A percentile compares a stretch with the other conserved stretches of the same genome.
Evolutionary conservation across 257 asterid species (phyloP).

Genomic region (Nicotiana tabacum): DNA sequence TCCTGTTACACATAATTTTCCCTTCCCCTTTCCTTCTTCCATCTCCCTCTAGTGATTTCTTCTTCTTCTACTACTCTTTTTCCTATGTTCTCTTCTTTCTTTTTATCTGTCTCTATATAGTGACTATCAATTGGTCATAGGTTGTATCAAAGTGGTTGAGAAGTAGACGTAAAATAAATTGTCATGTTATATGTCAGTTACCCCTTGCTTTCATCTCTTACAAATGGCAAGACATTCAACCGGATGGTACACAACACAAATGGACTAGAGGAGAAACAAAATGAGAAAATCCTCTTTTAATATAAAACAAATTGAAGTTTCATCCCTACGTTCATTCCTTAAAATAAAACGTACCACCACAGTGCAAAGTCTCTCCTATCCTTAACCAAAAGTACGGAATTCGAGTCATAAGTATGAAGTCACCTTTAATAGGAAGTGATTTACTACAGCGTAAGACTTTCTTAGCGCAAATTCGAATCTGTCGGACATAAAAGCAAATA

Average conservation of each 20-base stretch:
- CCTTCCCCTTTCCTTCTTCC: conserved; percentile 7
- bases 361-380: too few species aligned
- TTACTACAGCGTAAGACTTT: too few species aligned
- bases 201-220: background rate
- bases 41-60: background rate
- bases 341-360: too few species aligned
- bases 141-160: background rate
- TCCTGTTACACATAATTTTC: conserved; percentile 26
- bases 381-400: too few species aligned
- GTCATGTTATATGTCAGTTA: background rate
- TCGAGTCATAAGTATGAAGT: background rate
- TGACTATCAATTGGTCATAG: background rate
- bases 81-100: too few species aligned
- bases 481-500: too few species aligned
- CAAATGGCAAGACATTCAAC: background rate
- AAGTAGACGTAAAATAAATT: background rate
- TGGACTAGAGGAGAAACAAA: background rate
- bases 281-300: background rate
- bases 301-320: too few species aligned
- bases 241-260: background rate
- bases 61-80: background rate
- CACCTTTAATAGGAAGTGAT: too few species aligned
- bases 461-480: too few species aligned
- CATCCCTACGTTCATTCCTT: too few species aligned
- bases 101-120: too few species aligned